phyloP scores from a whole-genome alignment of 2,329 filamentous ascomycete genomes.

The Myotisia sp. region DNA sequence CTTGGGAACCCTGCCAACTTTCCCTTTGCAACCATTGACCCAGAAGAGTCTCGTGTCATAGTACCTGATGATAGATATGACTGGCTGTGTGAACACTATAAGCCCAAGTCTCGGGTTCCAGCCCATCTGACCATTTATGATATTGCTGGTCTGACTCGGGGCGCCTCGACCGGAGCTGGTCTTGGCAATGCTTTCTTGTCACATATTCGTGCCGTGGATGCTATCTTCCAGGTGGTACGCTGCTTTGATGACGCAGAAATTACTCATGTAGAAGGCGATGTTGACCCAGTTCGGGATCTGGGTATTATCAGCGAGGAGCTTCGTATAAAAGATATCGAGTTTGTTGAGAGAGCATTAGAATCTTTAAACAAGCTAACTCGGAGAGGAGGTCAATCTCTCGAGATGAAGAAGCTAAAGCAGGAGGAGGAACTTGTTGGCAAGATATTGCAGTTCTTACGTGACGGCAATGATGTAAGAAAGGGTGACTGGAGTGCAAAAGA shows the following conservation, averaged over 20 bases:
- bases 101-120: conserved; percentile 92
- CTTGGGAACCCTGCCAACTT: conserved; percentile 99
- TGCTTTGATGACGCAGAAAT: conserved; percentile 99
- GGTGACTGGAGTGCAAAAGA: conserved; percentile 83
- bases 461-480: conserved; percentile 87
- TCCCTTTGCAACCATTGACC: conserved; percentile 96
- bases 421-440: conserved; percentile 90
- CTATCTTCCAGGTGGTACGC: conserved; percentile 92
- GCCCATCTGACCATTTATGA: conserved; percentile 97
- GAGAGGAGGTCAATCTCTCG: conserved; percentile 82
- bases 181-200: conserved; percentile 97
- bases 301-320: conserved; percentile 96
- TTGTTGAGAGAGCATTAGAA: conserved; percentile 89
- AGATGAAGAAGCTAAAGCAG: conserved; percentile 94
- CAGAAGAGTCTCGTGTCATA: conserved; percentile 92
- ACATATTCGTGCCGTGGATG: conserved; percentile 94
- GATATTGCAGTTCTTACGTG: conserved; percentile 66
- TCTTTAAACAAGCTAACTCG: conserved; percentile 86
- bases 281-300: conserved; percentile 84
- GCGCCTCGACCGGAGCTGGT: conserved; percentile 92
- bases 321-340: conserved; percentile 96
- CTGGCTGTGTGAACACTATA: conserved; percentile 91
- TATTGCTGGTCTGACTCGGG: conserved; percentile 90
- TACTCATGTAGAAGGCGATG: conserved; percentile 97
- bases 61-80: conserved; percentile 93